Evolutionary conservation across 2,329 filamentous ascomycete species (phyloP), one percentile per base, ranked within the genome.

Genomic region (Fusarium proliferatum): DNA sequence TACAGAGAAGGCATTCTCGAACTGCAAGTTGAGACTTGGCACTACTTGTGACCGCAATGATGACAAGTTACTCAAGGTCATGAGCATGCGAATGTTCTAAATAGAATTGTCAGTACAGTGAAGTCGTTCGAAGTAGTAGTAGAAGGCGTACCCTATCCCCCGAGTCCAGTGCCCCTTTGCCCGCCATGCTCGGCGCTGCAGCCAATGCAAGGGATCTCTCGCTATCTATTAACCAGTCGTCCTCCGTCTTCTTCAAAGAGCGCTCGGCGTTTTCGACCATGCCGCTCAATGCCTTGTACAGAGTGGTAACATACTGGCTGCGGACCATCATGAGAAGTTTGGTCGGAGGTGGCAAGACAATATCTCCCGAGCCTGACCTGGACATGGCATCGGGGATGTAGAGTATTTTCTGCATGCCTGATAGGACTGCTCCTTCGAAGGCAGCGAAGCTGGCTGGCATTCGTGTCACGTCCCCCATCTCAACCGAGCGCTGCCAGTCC

Each of bases 191-290:
- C 13, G 82, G 79, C 19, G 79, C 79, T 26, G 81, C 78, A 17
- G 77, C 79, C 6, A 80, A 77, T 17, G 80, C 75, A 12, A 84
- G 80, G 42, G 84, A 82, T 11, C 81, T 80, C 19, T 88, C 86
- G 23, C 80, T 76, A 21, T 87, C 85, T 6, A 85, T 84, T 1
- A 85, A 87, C 89, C 89, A 91, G 64, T 90, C 88, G 67, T 90
- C 88, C 3, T 92, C 90, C 2, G 89, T 85, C 75, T 90, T 90
- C 75, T 91, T 89, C 19, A 91, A 82, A 6, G 91, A 88, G 64
- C 91, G 90, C 83, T 98, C 95, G 6, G 96, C 96, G 81, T 97
- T 98, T 83, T 98, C 96, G 2, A 99, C 95, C 91, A 99, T 96
- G 28, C 96, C 96, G 77, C 94, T 97, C 42, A 99, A 85, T 11